Base-by-base conservation (phyloP, 106 monocot species). In the Acanthochlamys bracteata region DNA sequence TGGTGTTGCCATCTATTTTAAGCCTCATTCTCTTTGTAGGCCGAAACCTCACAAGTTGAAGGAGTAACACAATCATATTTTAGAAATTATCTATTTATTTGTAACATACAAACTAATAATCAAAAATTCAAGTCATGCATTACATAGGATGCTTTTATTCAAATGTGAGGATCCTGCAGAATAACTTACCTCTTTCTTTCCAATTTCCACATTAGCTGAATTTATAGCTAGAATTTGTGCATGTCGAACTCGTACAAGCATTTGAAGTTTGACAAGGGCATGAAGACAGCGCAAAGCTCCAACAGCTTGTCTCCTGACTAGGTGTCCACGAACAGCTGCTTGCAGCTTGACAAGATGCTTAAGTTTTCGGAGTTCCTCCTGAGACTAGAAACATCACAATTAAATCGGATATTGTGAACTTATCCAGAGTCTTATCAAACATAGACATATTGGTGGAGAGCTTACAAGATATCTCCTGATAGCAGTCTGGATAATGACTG, bases 221-320 rank as follows among this genome's bases (percentile, higher is more conserved):
- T 60, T 62, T 65, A 66, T 41, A 4, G 24, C 63, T 41, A 45
- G 64, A 27, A 46, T 77, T 7, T 43, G 67, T 56, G 66, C 55
- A 57, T 64, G 80, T 42, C 52, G 84, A 78, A 80, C 78, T 47
- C 96, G 78, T 15, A 91, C 79, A 56, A 91, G 72, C 53, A 64
- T 69, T 75, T 98, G 96, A 76, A 98, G 71, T 83, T 88, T 91
- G 40, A 88, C 57, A 69, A 98, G 83, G 41, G 91, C 90, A 45
- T 76, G 80, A 12, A 91, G 25, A 66, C 96, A 98, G 39, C 80
- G 78, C 59, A 98, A 78, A 33, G 85, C 88, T 39, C 84, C 96
- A 65, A 79, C 68, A 54, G 90, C 90, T 64, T 91, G 80, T 27
- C 78, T 82, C 33, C 91, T 65, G 2, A 91, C 85, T 53, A 98